Evolutionary conservation across 768 basidiomycete genomes (phyloP).

Genomic region (Lactifluus subvellereus): DNA sequence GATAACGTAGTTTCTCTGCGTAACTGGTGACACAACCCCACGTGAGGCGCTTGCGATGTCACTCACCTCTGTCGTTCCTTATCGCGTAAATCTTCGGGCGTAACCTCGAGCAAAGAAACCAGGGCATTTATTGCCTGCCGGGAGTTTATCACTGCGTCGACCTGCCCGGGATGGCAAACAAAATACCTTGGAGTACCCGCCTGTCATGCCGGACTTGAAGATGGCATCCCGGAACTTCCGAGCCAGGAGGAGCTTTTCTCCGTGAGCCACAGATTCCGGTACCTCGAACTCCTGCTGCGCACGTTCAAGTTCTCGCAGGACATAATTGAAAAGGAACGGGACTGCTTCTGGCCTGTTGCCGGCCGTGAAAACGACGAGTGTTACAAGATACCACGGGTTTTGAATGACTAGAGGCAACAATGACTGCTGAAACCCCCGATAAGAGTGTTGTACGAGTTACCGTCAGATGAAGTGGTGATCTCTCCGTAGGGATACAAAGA

Average conservation of each 20-base stretch:
- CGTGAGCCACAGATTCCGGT: constrained; percentile 23
- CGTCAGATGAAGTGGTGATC: constrained; percentile 22
- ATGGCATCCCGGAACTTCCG: constrained; percentile 56
- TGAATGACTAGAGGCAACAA: constrained; percentile 24
- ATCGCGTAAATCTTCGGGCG: constrained; percentile 49
- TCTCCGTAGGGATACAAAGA: constrained; percentile 38
- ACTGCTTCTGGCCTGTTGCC: constrained; percentile 56
- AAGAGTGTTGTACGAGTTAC: constrained; percentile 8
- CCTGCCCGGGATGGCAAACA: neutral
- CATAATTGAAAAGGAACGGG: constrained; percentile 48
- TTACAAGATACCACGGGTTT: constrained; percentile 57
- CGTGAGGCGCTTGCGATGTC: neutral
- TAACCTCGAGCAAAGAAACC: constrained; percentile 43
- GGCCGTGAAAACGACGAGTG: constrained; percentile 51
- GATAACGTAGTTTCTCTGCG: constrained; percentile 39
- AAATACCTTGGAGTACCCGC: constrained; percentile 53
- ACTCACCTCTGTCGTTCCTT: constrained; percentile 42
- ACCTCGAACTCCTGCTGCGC: constrained; percentile 24
- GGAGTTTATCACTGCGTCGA: neutral
- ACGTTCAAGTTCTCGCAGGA: constrained; percentile 39
- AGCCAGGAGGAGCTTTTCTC: constrained; percentile 41
- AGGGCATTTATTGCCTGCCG: constrained; percentile 54
- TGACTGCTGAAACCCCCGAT: neutral
- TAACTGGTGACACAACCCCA: neutral
- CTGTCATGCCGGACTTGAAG: constrained; percentile 54